These are phyloP conservation scores for Talaromyces sp. DNA, from an alignment of 2,329 filamentous ascomycete species.

Conservation along the genomic window DNA sequence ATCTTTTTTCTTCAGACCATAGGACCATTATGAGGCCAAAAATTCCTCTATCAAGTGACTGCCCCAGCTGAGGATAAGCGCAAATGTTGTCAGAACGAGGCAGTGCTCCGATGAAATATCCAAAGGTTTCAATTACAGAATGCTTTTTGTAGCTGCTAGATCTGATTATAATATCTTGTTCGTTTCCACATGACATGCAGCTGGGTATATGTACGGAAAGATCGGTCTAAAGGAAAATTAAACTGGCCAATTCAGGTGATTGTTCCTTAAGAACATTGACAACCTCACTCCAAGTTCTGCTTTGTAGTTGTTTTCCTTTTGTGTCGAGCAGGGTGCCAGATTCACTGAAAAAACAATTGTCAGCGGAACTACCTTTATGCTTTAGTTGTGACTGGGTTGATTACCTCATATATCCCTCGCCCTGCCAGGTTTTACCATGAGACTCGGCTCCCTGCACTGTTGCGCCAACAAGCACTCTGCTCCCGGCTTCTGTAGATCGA, in stretches of 20 bases:
- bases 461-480: slow-evolving; percentile 39
- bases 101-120: too few species aligned
- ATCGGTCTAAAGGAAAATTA: not conserved
- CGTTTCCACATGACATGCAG: not conserved
- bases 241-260: slow-evolving; percentile 16
- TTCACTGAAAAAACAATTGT: slow-evolving; percentile 1
- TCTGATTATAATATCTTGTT: not conserved
- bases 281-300: slow-evolving; percentile 40
- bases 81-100: too few species aligned
- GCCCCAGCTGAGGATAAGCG: too few species aligned
- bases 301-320: slow-evolving; percentile 32
- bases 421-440: slow-evolving; percentile 27
- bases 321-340: slow-evolving; percentile 26
- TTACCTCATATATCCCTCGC: slow-evolving; percentile 22
- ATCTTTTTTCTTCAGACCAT: too few species aligned
- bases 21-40: too few species aligned
- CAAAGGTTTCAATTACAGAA: not conserved
- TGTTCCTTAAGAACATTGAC: slow-evolving; percentile 26
- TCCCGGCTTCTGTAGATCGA: slow-evolving; percentile 41
- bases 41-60: too few species aligned
- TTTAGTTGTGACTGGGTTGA: slow-evolving; percentile 6
- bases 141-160: too few species aligned
- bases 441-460: slow-evolving; percentile 39
- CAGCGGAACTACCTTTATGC: not conserved
- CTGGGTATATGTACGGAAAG: not conserved